Conservation (phyloP, 805 yeast species). For the Wickerhamiella azymoides region DNA sequence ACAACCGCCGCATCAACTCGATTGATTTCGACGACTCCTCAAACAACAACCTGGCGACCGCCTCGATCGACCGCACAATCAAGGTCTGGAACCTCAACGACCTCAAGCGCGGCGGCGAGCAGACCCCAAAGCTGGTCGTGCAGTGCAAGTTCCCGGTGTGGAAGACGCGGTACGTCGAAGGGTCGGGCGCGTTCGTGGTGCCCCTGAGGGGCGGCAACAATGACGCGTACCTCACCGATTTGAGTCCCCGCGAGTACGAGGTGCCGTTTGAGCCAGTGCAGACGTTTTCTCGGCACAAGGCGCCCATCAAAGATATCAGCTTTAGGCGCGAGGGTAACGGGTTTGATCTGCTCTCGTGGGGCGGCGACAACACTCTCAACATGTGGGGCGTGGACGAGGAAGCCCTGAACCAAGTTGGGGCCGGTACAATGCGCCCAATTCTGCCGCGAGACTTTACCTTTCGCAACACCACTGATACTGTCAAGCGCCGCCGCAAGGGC, state of each 20-base stretch:
- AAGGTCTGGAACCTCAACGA: constrained; percentile 63
- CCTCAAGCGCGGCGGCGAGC: constrained; percentile 18
- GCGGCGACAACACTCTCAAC: constrained; percentile 71
- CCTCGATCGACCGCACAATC: constrained; percentile 76
- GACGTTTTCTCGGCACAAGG: constrained; percentile 67
- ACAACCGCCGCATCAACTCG: constrained; percentile 77
- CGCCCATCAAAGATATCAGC: constrained; percentile 72
- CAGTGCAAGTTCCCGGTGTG: constrained; percentile 73
- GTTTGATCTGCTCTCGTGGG: constrained; percentile 88
- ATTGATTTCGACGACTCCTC: constrained; percentile 60
- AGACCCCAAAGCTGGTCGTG: constrained; percentile 43
- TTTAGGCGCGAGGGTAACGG: constrained; percentile 79
- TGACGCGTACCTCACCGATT: constrained; percentile 36
- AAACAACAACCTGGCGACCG: constrained; percentile 52
- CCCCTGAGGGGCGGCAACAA: constrained; percentile 80
- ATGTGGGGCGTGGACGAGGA: constrained; percentile 58
- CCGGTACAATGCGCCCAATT: constrained; percentile 4
- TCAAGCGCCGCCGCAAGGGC: neutral
- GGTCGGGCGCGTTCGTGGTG: constrained; percentile 67
- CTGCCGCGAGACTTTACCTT: constrained; percentile 7
- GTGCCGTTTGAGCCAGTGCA: constrained; percentile 24
- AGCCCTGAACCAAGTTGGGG: constrained; percentile 32
- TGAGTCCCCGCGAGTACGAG: neutral
- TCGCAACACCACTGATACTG: constrained; percentile 5
- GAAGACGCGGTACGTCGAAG: constrained; percentile 73